Conservation (phyloP, 2,329 filamentous ascomycete genomes). For the Talaromyces amestolkiae region DNA sequence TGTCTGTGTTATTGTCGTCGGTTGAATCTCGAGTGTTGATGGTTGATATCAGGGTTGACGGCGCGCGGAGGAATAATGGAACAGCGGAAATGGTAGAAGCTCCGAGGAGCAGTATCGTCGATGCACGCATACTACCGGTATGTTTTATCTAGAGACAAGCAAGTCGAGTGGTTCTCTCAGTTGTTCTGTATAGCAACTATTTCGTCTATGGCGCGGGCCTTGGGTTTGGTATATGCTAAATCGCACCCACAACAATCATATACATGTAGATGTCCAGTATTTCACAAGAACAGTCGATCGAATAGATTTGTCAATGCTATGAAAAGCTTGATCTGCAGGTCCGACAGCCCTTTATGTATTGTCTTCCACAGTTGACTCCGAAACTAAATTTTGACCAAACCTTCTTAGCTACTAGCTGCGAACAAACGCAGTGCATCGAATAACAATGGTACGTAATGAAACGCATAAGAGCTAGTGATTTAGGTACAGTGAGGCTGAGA, state of each 20-base stretch:
- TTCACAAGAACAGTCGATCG: not conserved
- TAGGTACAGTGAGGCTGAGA: constrained; percentile 3
- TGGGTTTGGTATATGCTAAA: not conserved
- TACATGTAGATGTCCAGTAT: not conserved
- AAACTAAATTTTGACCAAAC: not conserved
- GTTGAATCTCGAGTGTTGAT: constrained; percentile 6
- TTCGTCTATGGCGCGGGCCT: not conserved
- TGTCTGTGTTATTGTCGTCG: not conserved
- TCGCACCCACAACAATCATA: not conserved
- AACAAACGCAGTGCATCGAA: not conserved
- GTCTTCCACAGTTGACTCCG: not conserved
- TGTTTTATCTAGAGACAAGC: too few relatives aligned
- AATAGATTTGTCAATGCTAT: not conserved
- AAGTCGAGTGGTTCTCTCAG: not conserved
- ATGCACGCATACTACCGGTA: constrained; percentile 3
- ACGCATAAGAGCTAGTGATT: not conserved
- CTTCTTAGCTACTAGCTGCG: too few relatives aligned
- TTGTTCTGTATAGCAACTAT: not conserved
- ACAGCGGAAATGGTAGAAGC: not conserved
- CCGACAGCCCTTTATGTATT: constrained; percentile 5
- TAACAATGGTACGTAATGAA: not conserved
- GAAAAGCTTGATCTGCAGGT: not conserved
- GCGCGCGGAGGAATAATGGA: not conserved
- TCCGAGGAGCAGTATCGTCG: constrained; percentile 6
- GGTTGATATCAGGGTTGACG: constrained; percentile 4